Evolutionary conservation across 163 green algal species (phyloP), one percentile per base, ranked within the genome.

Genomic region (Dunaliella salina): DNA sequence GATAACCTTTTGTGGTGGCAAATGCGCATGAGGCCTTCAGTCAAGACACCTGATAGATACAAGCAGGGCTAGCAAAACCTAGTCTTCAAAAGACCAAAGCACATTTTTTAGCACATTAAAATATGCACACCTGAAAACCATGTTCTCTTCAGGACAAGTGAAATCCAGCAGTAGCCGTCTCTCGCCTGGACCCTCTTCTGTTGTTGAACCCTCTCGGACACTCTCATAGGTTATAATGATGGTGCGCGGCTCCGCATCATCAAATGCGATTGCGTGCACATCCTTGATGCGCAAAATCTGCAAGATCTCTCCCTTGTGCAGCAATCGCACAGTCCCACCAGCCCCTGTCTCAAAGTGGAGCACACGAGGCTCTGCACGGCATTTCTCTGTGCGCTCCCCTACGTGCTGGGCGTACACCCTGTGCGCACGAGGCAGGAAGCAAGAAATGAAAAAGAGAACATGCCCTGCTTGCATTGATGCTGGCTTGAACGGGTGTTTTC

Each of bases 391-490:
- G 25, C 86, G 80, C 63, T 91, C 88, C 35, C 89, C 89, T 15
- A 92, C 88, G 0, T 91, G 86, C 81, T 92, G 89, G 1, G 91
- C 84, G 67, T 91, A 87, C 46, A 91, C 90, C 22, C 90, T 91
- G 86, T 40, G 46, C 15, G 32, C 40, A 50, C 8, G 40, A 50
- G 8, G 8, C 40, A 50, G 40, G 40, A 50, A 8, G 40, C 4
- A 50, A 50, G 40, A 50, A 3, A 8, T 50, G 40, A 8, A 8
- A 15, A 50, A 50, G 40, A 50, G 3, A 15, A 50, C 8, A 3
- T 8, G 40, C 40, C 8, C 40, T 50, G 40, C 40, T 50, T 50
- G 40, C 40, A 50, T 50, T 50, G 40, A 50, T 50, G 40, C 40
- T 8, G 8, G 3, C 40, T 50, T 50, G 40, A 8, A 3, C 40